Evolutionary conservation across 306 rosid species (phyloP).

Genomic region (Castanopsis chinensis): DNA sequence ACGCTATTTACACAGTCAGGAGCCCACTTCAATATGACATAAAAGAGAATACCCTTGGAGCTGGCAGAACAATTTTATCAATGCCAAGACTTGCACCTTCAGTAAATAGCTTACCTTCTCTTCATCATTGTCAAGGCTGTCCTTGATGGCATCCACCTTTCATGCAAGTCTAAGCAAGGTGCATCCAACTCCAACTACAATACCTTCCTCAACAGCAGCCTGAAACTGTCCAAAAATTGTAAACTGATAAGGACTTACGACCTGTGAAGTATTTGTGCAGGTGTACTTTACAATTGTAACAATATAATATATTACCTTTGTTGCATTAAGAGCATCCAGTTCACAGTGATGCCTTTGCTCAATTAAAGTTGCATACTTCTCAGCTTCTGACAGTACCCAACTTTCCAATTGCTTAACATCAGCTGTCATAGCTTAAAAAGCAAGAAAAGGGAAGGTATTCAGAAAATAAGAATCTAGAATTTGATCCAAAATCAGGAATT

Average conservation of each 20-base stretch:
- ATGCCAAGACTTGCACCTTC: too few relatives aligned
- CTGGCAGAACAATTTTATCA: too few relatives aligned
- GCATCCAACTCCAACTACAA: slow-evolving; percentile 99
- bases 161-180: slow-evolving; percentile 89
- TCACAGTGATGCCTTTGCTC: slow-evolving; percentile 86
- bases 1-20: too few relatives aligned
- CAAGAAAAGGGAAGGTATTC: too few relatives aligned
- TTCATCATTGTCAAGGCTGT: too few relatives aligned
- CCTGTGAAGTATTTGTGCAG: background rate
- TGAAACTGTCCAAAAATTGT: slow-evolving; percentile 22
- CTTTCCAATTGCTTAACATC: slow-evolving; percentile 69
- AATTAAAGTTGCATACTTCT: slow-evolving; percentile 61
- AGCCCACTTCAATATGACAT: too few relatives aligned
- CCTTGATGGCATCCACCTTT: too few relatives aligned
- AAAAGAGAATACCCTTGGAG: too few relatives aligned
- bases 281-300: background rate
- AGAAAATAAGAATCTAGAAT: too few relatives aligned
- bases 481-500: too few relatives aligned
- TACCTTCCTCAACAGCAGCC: slow-evolving; percentile 99
- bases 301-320: slow-evolving; percentile 70
- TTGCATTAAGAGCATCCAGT: slow-evolving; percentile 99
- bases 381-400: slow-evolving; percentile 81
- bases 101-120: too few relatives aligned
- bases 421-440: too few relatives aligned
- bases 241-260: background rate